Base-by-base conservation (phyloP, 345 rosid genomes). In the Eucalyptus lansdowneana region DNA sequence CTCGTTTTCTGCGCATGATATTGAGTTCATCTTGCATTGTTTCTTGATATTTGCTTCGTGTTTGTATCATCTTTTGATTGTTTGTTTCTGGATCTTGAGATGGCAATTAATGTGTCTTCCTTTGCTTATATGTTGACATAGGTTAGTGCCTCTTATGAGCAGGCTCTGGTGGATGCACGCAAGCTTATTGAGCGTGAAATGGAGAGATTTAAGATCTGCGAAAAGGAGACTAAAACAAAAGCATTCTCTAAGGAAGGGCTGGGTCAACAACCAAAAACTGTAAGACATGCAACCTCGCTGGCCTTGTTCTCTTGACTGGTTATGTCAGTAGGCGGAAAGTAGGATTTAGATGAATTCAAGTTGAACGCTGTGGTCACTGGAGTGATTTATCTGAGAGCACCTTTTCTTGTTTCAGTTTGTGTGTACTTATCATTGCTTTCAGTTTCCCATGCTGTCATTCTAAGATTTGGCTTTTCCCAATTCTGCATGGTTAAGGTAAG, bases 181-280 rank as follows among this genome's bases (percentile, higher is more conserved):
- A 98, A 97, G 94, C 96, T 80, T 54, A 98, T 98, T 88, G 99
- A 98, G 92, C 96, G 95, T 80, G 99, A 97, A 92, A 98, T 98
- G 99, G 99, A 98, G 93, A 95, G 99, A 90, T 98, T 98, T 94
- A 98, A 98, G 93, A 95, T 97, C 51, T 98, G 99, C 88, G 99
- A 97, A 90, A 98, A 98, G 94, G 99, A 98, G 94, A 97, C 99
- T 22, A 98, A 98, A 95, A 98, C 99, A 87, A 98, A 98, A 96
- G 99, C 99, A 45, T 98, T 98, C 90, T 98, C 99, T 50, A 98
- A 97, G 90, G 99, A 98, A 94, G 99, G 99, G 86, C 93, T 98
- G 92, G 99, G 99, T 34, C 99, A 98, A 91, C 99, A 98, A 91
- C 99, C 99, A 47, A 98, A 97, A 95, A 98, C 99, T 90, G 99